Base-by-base conservation (phyloP, 306 rosid species). In the Citrullus colocynthis region DNA sequence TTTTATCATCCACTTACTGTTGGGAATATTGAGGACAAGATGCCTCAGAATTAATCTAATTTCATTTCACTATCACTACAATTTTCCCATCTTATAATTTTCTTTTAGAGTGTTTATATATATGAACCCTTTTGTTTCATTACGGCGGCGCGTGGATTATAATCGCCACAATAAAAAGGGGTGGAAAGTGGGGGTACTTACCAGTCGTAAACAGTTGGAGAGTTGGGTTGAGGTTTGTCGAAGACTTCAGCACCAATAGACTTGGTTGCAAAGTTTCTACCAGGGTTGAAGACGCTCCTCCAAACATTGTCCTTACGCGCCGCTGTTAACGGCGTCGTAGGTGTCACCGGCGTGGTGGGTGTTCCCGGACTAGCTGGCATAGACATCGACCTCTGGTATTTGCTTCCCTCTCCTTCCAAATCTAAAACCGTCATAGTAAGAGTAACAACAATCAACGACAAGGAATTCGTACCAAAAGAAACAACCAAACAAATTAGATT, bases 131-230 rank as follows among this genome's bases (percentile, higher is more conserved):
- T 32, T 2, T 24, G 28, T 24, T 32, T 32, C 36, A 3, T 32
- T 32, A 1, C 39, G 58, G 20, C 13, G 39, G 57, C 58, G 58
- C 58, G 58, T 45, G 0, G 44, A 17, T 15, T 30, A 49, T 30
- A 71, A 13, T 67, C 21, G 24, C 21, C 4, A 1, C 41, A 24
- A 4, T 44, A 10, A 1, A 1, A 41, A 44, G 21, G 18, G 18
- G 36, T 24, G 44, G 5, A 71, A 15, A 45, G 39, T 72, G 24
- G 37, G 0, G 7, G 60, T 45, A 28, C 58, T 20, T 85, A 94
- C 98, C 98, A 96, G 84, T 92, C 99, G 78, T 96, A 96, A 83
- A 92, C 98, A 17, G 99, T 89, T 77, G 99, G 99, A 16, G 97
- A 78, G 87, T 90, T 96, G 51, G 99, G 97, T 4, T 83, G 84